Base-by-base conservation (phyloP, 345 rosid species). In the Gossypium longicalyx region DNA sequence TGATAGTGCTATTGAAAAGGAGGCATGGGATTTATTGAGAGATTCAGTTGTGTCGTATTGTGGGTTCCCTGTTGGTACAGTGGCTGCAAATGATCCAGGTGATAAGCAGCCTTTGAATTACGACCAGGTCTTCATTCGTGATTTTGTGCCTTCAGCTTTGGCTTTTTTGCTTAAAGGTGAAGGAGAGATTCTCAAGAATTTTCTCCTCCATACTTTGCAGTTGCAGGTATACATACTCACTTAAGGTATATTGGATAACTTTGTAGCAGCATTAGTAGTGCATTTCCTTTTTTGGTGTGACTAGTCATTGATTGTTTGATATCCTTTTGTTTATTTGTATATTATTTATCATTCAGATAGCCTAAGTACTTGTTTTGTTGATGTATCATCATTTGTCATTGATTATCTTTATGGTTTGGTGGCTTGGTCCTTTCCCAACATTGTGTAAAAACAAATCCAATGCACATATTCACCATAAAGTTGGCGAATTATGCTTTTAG, bases 91-190 rank as follows among this genome's bases (percentile, higher is more conserved):
- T 82, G 99, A 95, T 82, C 97, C 92, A 0, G 89, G 87, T 27
- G 98, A 93, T 82, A 87, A 85, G 80, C 80, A 59, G 77, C 97
- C 97, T 1, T 81, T 95, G 91, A 95, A 95, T 82, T 95, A 95
- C 70, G 99, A 95, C 85, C 99, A 95, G 83, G 97, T 95, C 19
- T 95, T 95, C 77, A 87, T 95, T 62, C 93, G 99, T 8, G 99
- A 95, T 81, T 93, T 93, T 67, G 92, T 93, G 67, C 99, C 99
- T 23, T 91, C 97, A 7, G 97, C 97, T 59, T 87, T 95, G 34
- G 99, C 99, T 2, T 95, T 93, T 79, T 76, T 95, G 90, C 91
- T 95, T 72, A 93, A 75, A 83, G 99, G 99, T 60, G 96, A 95
- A 78, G 91, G 90, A 71, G 99, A 90, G 65, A 93, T 95, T 70